phyloP scores from a whole-genome alignment of 2,329 filamentous ascomycete species.

The Lecanoromycetidae sp. region DNA sequence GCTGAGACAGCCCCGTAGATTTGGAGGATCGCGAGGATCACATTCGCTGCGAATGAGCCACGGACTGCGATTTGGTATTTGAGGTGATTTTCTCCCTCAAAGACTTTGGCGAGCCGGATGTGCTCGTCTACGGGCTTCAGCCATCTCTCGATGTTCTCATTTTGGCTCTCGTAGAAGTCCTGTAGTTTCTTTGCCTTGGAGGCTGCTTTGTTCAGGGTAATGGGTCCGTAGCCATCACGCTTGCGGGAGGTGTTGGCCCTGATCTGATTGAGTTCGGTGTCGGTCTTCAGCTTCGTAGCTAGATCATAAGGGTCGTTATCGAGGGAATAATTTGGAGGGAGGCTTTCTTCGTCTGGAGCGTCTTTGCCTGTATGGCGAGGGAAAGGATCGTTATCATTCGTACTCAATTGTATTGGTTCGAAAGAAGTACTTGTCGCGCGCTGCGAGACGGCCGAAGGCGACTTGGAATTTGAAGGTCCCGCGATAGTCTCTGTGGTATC shows the following conservation, averaged over 20 bases:
- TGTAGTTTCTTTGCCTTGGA: constrained; percentile 35
- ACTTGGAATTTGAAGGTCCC: neutral
- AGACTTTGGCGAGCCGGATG: constrained; percentile 64
- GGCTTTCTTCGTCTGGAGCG: constrained; percentile 37
- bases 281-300: constrained; percentile 62
- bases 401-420: neutral
- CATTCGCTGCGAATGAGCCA: constrained; percentile 64
- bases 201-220: constrained; percentile 22
- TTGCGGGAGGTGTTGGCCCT: constrained; percentile 70
- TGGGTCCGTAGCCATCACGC: constrained; percentile 43
- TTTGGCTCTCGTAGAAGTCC: constrained; percentile 53
- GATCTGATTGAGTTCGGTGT: constrained; percentile 63
- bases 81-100: constrained; percentile 69
- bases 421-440: constrained; percentile 17
- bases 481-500: neutral
- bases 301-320: constrained; percentile 75
- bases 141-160: constrained; percentile 83
- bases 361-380: constrained; percentile 12
- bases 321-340: constrained; percentile 38
- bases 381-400: constrained; percentile 9
- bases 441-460: neutral
- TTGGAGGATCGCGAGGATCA: constrained; percentile 67
- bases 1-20: constrained; percentile 80
- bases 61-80: constrained; percentile 49
- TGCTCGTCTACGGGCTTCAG: constrained; percentile 91